Base-by-base conservation (phyloP, 345 rosid genomes). In the Arabidopsis arenosa region DNA sequence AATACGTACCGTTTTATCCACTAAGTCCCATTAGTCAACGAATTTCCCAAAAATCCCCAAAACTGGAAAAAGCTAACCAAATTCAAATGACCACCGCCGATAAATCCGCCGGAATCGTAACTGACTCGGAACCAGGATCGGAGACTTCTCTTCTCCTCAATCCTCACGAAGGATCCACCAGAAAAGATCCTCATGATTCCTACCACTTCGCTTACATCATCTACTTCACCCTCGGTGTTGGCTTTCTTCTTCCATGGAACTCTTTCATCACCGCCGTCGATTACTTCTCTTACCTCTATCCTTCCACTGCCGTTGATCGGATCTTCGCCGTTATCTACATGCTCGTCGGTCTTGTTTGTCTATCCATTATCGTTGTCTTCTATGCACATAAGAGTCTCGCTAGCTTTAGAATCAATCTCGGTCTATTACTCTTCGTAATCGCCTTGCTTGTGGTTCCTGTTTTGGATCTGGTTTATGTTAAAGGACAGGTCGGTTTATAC, bases 241-340 rank as follows among this genome's bases (percentile, higher is more conserved):
- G 99, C 44, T 90, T 70, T 47, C 93, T 95, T 60, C 92, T 95
- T 80, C 99, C 99, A n/a, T 92, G 99, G 99, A 95, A 95, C 88
- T 78, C 96, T 45, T 95, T 89, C 91, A 90, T 95, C 84, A 95
- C 99, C 39, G 97, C 97, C 83, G 96, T 92, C 75, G 99, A 95
- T 73, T 95, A 90, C 90, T 95, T 95, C 86, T 79, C 92, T 73
- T 88, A 85, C 85, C 86, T 92, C 82, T 95, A 92, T 73, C 99
- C 99, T 0, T 92, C 87, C 21, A 88, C 84, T 66, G 77, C 94
- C 65, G 94, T 95, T 17, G 98, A 95, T 83, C 97, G 99, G 45
- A 75, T 89, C 78, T 95, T 95, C 79, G 88, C 97, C 75, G 91
- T 95, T 64, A 83, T 74, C 44, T 90, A 95, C 82, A 85, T 92